A percentile compares a stretch with the other conserved stretches of the same genome.
Evolutionary conservation across 495 filamentous ascomycete genomes (phyloP).

Genomic region (Podospora tetraspora): DNA sequence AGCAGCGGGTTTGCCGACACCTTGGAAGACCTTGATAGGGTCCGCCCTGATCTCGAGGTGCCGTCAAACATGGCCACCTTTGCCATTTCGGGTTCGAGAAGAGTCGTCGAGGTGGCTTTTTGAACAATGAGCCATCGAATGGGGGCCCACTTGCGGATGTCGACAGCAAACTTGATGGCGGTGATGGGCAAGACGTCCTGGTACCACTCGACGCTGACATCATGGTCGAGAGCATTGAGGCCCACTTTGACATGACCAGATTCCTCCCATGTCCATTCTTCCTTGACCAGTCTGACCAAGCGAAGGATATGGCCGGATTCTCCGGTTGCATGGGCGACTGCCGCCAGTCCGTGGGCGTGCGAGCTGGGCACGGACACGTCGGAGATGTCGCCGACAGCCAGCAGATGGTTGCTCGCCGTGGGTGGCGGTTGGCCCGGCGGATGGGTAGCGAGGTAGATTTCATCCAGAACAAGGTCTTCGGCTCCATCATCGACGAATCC

Average conservation of each 20-base stretch:
- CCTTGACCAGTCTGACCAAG: constrained; percentile 37
- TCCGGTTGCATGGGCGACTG: constrained; percentile 48
- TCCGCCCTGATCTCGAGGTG: constrained; percentile 2
- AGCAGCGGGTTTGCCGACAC: constrained; percentile 59
- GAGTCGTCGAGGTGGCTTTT: constrained; percentile 47
- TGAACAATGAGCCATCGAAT: constrained; percentile 60
- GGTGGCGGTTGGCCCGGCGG: not conserved
- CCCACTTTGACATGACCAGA: constrained; percentile 34
- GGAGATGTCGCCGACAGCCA: constrained; percentile 36
- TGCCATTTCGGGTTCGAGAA: constrained; percentile 54
- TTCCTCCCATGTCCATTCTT: constrained; percentile 43
- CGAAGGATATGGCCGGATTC: constrained; percentile 48
- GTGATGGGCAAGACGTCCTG: constrained; percentile 55
- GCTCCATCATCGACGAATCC: constrained; percentile 28
- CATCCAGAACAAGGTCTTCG: constrained; percentile 26
- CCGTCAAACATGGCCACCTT: constrained; percentile 13
- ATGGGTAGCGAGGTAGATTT: constrained; percentile 11
- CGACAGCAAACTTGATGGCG: constrained; percentile 59
- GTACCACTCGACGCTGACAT: constrained; percentile 45
- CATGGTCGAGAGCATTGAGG: constrained; percentile 28
- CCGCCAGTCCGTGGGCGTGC: constrained; percentile 18
- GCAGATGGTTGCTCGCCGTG: constrained; percentile 20
- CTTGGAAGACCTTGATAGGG: constrained; percentile 18
- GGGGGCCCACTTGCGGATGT: constrained; percentile 41
- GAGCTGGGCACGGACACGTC: constrained; percentile 23